These are phyloP conservation scores for Tetrahymena borealis DNA, from an alignment of 73 alveolate species.

Conservation along the genomic window DNA sequence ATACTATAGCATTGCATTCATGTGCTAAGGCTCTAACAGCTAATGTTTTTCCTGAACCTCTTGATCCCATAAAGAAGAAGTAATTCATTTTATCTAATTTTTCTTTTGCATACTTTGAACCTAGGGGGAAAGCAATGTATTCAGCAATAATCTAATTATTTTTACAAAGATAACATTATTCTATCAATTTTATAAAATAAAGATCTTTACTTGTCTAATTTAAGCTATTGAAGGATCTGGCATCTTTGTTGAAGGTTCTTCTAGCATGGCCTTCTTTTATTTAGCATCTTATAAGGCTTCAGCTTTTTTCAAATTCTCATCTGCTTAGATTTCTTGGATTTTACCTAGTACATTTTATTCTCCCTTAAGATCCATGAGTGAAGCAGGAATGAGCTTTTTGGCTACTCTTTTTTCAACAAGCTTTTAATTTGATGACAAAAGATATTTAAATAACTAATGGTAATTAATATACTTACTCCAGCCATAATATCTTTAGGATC, in stretches of 20 bases:
- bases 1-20: slow-evolving; percentile 84
- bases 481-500: slow-evolving; percentile 58
- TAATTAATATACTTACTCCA: slow-evolving; percentile 3
- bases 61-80: slow-evolving; percentile 91
- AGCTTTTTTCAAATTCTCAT: not conserved
- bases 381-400: slow-evolving; percentile 54
- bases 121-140: slow-evolving; percentile 70
- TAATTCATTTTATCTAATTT: slow-evolving; percentile 50
- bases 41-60: slow-evolving; percentile 95
- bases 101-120: slow-evolving; percentile 65
- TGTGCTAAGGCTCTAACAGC: slow-evolving; percentile 92
- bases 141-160: slow-evolving; percentile 50
- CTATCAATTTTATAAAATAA: not conserved
- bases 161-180: not conserved
- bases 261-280: slow-evolving; percentile 27
- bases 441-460: not conserved
- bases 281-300: not conserved
- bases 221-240: slow-evolving; percentile 78
- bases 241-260: slow-evolving; percentile 46
- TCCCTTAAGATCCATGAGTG: slow-evolving; percentile 60
- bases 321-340: not conserved
- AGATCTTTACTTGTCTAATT: slow-evolving; percentile 47
- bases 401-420: slow-evolving; percentile 59
- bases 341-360: slow-evolving; percentile 66
- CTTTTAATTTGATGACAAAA: too few species aligned